Evolutionary conservation across 352 stramenopile genomes (phyloP).

Genomic region (Thalassiosira hispida): DNA sequence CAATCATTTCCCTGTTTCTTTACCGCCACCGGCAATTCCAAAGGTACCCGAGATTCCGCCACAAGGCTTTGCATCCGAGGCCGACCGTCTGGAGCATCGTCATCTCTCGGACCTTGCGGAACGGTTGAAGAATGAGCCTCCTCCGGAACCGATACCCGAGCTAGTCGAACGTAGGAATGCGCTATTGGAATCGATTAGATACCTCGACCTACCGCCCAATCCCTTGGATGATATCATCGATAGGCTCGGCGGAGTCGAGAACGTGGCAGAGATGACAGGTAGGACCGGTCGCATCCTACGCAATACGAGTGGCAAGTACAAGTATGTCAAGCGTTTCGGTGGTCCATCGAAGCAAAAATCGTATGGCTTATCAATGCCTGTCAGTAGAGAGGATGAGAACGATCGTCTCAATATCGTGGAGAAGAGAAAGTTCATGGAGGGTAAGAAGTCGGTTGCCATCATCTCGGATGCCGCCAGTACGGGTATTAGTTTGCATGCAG

Average conservation of each 20-base stretch:
- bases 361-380: slow-evolving; percentile 41
- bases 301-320: slow-evolving; percentile 50
- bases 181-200: slow-evolving; percentile 51
- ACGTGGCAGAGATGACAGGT: slow-evolving; percentile 86
- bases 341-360: slow-evolving; percentile 43
- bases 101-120: slow-evolving; percentile 35
- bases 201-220: slow-evolving; percentile 72
- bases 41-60: slow-evolving; percentile 49
- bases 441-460: slow-evolving; percentile 86
- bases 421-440: slow-evolving; percentile 82
- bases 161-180: slow-evolving; percentile 48
- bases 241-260: slow-evolving; percentile 75
- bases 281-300: slow-evolving; percentile 56
- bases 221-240: slow-evolving; percentile 84
- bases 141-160: slow-evolving; percentile 46
- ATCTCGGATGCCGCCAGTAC: slow-evolving; percentile 88
- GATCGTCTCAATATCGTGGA: slow-evolving; percentile 82
- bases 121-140: slow-evolving; percentile 38
- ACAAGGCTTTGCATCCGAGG: slow-evolving; percentile 41
- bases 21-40: slow-evolving; percentile 38
- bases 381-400: slow-evolving; percentile 54
- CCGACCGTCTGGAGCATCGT: slow-evolving; percentile 39
- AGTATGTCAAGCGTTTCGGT: slow-evolving; percentile 51
- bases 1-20: slow-evolving; percentile 66
- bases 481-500: slow-evolving; percentile 86